A percentile compares a stretch with the other conserved stretches of the same genome.
These are phyloP conservation scores for Fusarium robinianum DNA, from an alignment of 2,329 filamentous ascomycete species.

Conservation along the genomic window DNA sequence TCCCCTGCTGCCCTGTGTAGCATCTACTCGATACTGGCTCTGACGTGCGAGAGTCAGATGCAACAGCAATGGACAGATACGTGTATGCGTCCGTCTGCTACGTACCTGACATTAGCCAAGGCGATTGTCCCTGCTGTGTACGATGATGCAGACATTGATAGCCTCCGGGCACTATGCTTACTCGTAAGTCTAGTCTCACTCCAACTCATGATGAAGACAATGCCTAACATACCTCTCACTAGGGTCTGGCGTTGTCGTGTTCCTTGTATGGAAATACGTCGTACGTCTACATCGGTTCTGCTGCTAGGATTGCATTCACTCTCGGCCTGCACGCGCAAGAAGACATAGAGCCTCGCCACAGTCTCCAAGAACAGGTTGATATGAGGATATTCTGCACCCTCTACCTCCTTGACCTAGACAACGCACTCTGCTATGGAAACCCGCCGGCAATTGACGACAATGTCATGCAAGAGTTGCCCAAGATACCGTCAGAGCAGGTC, in stretches of 20 bases:
- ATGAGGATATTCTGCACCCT: conserved; percentile 9
- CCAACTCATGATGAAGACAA: not conserved
- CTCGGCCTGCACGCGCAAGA: conserved; percentile 12
- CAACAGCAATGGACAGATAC: conserved; percentile 6
- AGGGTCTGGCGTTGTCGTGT: conserved; percentile 10
- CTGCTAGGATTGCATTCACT: conserved; percentile 10
- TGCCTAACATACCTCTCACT: no score
- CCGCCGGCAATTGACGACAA: conserved; percentile 8
- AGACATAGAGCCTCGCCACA: not conserved
- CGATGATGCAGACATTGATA: conserved; percentile 14
- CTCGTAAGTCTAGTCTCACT: not conserved
- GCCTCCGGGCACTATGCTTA: conserved; percentile 9
- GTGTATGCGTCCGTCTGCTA: conserved; percentile 7
- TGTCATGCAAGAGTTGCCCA: not conserved
- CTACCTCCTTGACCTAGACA: conserved; percentile 13
- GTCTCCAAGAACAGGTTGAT: conserved; percentile 12
- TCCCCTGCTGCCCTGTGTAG: conserved; percentile 9
- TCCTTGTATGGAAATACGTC: conserved; percentile 19
- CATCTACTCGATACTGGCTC: conserved; percentile 12
- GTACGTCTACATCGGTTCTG: conserved; percentile 12
- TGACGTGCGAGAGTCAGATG: conserved; percentile 15
- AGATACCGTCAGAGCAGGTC: conserved; percentile 9
- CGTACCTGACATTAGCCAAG: conserved; percentile 13
- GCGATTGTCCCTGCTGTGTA: conserved; percentile 12
- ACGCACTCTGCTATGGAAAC: conserved; percentile 8